Percentiles rank a stretch among this genome's conserved stretches.
phyloP scores from a whole-genome alignment of 495 filamentous ascomycete species.

The Hypoxylon perforatum region DNA sequence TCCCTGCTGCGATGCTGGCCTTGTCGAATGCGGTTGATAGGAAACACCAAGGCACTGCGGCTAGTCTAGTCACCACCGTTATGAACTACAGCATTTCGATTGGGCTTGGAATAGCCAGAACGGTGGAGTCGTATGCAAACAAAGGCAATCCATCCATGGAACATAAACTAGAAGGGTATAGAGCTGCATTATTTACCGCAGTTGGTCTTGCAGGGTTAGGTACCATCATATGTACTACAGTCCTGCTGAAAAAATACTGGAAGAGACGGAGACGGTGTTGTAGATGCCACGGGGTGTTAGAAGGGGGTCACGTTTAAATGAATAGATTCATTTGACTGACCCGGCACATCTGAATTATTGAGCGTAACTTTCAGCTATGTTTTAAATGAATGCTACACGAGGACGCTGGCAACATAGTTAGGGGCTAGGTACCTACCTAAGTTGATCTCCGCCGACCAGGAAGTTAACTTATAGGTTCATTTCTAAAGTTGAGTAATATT shows the following conservation, averaged over 20 bases:
- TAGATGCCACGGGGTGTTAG: not conserved
- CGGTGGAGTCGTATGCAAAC: conserved; percentile 66
- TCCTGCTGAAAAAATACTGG: conserved; percentile 19
- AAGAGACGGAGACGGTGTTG: conserved; percentile 3
- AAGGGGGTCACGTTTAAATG: conserved; percentile 5
- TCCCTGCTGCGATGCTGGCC: conserved; percentile 66
- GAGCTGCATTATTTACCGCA: conserved; percentile 66
- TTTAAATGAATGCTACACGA: no score
- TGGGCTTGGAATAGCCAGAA: conserved; percentile 74
- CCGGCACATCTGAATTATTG: no score
- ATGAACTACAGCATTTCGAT: conserved; percentile 75
- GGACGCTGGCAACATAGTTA: no score
- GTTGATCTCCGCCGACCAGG: no score
- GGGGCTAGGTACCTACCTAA: no score
- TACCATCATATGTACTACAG: conserved; percentile 45
- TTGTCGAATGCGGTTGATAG: conserved; percentile 63
- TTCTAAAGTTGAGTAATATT: no score
- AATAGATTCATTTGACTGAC: not conserved
- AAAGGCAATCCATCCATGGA: conserved; percentile 52
- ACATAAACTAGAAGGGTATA: conserved; percentile 57
- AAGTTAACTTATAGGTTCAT: no score
- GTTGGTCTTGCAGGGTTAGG: conserved; percentile 63
- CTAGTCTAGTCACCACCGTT: conserved; percentile 70
- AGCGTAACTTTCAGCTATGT: no score
- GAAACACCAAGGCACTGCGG: conserved; percentile 68